phyloP scores from a whole-genome alignment of 2,329 filamentous ascomycete species.

The Endoconidiophora polonica region DNA sequence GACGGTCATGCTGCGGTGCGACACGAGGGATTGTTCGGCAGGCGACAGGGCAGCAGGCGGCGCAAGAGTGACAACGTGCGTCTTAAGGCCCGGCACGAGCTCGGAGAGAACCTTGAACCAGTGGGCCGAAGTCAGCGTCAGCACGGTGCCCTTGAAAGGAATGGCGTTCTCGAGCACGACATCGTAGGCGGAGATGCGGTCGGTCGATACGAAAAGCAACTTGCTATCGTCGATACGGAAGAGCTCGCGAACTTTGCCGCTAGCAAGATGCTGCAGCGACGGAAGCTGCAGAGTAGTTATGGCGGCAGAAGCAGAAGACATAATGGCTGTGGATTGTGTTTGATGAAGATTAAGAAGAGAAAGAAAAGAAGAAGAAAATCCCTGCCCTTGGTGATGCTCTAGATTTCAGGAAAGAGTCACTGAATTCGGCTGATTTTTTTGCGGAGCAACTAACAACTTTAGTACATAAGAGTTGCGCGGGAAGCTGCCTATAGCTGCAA shows the following conservation, averaged over 20 bases:
- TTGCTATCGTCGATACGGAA: constrained; percentile 46
- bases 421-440: constrained; percentile 8
- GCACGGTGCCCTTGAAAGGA: constrained; percentile 35
- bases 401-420: constrained; percentile 6
- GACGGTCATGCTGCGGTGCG: constrained; percentile 61
- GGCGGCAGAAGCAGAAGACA: constrained; percentile 15
- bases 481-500: not conserved
- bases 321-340: not conserved
- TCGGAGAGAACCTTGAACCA: constrained; percentile 36
- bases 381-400: too few species aligned
- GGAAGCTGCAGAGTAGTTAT: constrained; percentile 19
- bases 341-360: not conserved
- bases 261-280: constrained; percentile 22
- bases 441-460: not conserved
- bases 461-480: not conserved
- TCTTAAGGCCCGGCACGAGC: constrained; percentile 30
- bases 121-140: constrained; percentile 30
- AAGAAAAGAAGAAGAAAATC: not conserved
- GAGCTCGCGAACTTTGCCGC: constrained; percentile 63
- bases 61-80: constrained; percentile 33
- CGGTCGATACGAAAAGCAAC: constrained; percentile 69
- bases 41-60: constrained; percentile 22
- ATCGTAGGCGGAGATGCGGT: constrained; percentile 92
- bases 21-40: constrained; percentile 34
- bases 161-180: constrained; percentile 64